phyloP scores from a whole-genome alignment of 768 basidiomycete genomes.

The Mycena polygramma region DNA sequence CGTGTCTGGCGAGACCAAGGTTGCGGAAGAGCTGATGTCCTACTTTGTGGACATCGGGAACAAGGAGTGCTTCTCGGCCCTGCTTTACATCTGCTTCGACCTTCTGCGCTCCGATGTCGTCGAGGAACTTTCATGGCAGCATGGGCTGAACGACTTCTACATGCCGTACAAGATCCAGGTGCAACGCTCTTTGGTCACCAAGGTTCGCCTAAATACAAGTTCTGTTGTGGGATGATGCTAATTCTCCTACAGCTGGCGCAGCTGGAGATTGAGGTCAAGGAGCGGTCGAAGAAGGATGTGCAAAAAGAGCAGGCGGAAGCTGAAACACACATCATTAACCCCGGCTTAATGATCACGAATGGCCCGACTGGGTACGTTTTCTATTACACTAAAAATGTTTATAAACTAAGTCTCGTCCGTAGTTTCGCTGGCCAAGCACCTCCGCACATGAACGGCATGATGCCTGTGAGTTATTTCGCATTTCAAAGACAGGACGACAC shows the following conservation, averaged over 20 bases:
- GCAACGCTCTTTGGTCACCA: conserved; percentile 83
- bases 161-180: conserved; percentile 97
- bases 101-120: conserved; percentile 93
- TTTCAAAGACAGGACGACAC: not conserved
- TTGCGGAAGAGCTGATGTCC: conserved; percentile 93
- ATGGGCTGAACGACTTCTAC: conserved; percentile 96
- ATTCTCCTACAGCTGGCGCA: conserved; percentile 67
- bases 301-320: conserved; percentile 93
- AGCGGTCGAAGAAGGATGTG: conserved; percentile 86
- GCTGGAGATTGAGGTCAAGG: conserved; percentile 91
- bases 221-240: conserved; percentile 13
- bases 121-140: conserved; percentile 96
- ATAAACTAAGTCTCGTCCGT: conserved; percentile 27
- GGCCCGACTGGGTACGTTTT: conserved; percentile 66
- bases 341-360: conserved; percentile 82
- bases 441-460: conserved; percentile 79
- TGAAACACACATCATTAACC: conserved; percentile 90
- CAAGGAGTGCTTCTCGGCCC: conserved; percentile 96
- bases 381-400: conserved; percentile 12
- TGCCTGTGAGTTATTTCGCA: conserved; percentile 63
- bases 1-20: conserved; percentile 83
- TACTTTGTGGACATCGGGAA: conserved; percentile 99
- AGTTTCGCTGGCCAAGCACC: conserved; percentile 73
- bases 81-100: conserved; percentile 95
- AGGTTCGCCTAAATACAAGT: conserved; percentile 55